phyloP scores from a whole-genome alignment of 1,284 basidiomycete genomes.

The Trichosporon coremiiforme region DNA sequence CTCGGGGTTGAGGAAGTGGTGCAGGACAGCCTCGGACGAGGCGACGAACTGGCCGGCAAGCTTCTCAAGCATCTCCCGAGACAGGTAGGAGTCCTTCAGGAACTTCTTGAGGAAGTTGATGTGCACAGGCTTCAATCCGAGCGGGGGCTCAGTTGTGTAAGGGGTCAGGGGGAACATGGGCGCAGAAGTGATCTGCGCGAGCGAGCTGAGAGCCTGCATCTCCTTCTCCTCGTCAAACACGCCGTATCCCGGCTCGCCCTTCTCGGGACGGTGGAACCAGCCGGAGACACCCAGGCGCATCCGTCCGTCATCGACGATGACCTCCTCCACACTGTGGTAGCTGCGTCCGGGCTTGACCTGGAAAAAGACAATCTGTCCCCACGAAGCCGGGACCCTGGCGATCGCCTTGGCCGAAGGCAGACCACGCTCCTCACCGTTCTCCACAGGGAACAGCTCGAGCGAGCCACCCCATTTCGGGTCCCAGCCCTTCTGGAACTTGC shows the following conservation, averaged over 20 bases:
- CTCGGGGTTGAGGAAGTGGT: constrained; percentile 73
- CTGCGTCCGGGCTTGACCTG: constrained; percentile 75
- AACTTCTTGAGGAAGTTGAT: constrained; percentile 73
- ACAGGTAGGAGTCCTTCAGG: constrained; percentile 88
- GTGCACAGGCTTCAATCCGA: constrained; percentile 65
- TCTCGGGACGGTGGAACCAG: constrained; percentile 93
- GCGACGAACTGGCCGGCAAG: constrained; percentile 81
- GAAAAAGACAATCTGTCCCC: constrained; percentile 98
- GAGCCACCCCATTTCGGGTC: constrained; percentile 88
- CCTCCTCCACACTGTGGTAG: constrained; percentile 97
- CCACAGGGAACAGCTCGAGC: constrained; percentile 85
- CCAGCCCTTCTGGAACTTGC: constrained; percentile 61
- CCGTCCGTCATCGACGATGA: constrained; percentile 75
- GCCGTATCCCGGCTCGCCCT: constrained; percentile 85
- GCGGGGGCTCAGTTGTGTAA: constrained; percentile 50
- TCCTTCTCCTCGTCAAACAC: constrained; percentile 68
- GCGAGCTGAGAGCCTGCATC: constrained; percentile 61
- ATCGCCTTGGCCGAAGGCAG: constrained; percentile 49
- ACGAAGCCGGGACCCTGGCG: constrained; percentile 61
- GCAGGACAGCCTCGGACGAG: constrained; percentile 87
- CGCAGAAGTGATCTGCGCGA: constrained; percentile 62
- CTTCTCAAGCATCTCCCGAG: constrained; percentile 74
- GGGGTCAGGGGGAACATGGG: constrained; percentile 57
- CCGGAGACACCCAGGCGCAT: constrained; percentile 86
- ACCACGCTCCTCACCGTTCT: constrained; percentile 54